Base-by-base conservation (phyloP, 768 basidiomycete species). In the Tylopilus plumbeoviolaceoides region DNA sequence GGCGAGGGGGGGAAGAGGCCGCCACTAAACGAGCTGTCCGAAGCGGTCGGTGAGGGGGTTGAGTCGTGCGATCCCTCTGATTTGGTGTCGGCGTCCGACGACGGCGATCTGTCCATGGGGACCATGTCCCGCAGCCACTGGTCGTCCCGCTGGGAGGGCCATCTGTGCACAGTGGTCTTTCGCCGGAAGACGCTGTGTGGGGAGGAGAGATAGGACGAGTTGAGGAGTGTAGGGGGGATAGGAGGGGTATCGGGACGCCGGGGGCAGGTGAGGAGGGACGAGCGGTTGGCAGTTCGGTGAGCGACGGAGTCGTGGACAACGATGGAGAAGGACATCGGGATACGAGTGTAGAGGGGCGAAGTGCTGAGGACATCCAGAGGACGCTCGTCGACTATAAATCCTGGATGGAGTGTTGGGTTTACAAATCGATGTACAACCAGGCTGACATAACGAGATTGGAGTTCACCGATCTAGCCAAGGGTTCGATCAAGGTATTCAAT, bases 121-220 rank as follows among this genome's bases (percentile, higher is more conserved):
- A 84, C 72, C 58, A 82, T 84, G 71, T 85, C 84, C 66, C 79
- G 75, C 49, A 85, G 70, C 84, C 84, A 85, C 56, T 72, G 71
- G 59, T 85, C 78, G 54, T 83, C 79, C 59, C 73, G 75, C 44
- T 77, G 72, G 45, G 73, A 77, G 17, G 80, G 80, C 10, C 70
- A 60, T 36, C 59, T 72, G 15, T 71, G 69, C 10, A 70, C 27
- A 3, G 64, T 48, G 2, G 67, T 51, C 27, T 72, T 64, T 52
- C 71, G 73, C 50, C 70, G 72, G 57, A 84, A 83, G 27, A 78
- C 63, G 65, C 77, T 80, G 38, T 71, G 53, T 7, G 79, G 76
- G 0, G 79, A 77, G 18, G 69, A 74, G 18, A 85, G 78, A 61
- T 79, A 73, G 11, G 79, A 82, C 0, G 82, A 84, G 28, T 78